Conservation (phyloP, 106 monocot genomes). For the Dendrobium huoshanense region DNA sequence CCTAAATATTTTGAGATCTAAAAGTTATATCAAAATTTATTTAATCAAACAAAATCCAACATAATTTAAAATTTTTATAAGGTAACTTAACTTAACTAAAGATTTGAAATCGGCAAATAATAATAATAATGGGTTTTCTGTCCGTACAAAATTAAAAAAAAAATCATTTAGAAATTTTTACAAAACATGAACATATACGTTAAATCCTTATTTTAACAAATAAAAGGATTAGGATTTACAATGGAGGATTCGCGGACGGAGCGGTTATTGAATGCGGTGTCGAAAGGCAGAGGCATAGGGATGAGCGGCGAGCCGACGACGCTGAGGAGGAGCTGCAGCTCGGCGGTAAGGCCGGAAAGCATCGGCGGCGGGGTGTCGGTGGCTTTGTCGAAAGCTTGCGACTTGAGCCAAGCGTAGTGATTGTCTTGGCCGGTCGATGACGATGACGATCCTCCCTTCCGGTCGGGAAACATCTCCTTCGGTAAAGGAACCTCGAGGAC, state of each 20-base stretch:
- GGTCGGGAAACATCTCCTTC: slow-evolving; percentile 63
- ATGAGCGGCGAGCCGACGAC: slow-evolving; percentile 85
- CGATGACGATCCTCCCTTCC: slow-evolving; percentile 8
- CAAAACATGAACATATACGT: no score
- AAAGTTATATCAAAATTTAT: no score
- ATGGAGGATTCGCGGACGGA: slow-evolving; percentile 81
- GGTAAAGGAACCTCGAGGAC: slow-evolving; percentile 92
- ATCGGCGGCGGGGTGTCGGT: slow-evolving; percentile 8
- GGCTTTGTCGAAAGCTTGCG: slow-evolving; percentile 37
- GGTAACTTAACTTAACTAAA: no score
- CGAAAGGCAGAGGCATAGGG: slow-evolving; percentile 60
- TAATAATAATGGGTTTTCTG: no score
- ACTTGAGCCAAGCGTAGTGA: slow-evolving; percentile 54
- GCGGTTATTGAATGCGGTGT: slow-evolving; percentile 38
- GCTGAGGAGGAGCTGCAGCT: slow-evolving; percentile 77
- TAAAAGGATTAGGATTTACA: slow-evolving; percentile 20
- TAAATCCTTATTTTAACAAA: background rate
- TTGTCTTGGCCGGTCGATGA: slow-evolving; percentile 19
- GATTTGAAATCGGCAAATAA: no score
- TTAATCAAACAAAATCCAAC: no score
- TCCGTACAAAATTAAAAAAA: no score
- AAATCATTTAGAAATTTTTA: no score
- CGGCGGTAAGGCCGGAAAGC: slow-evolving; percentile 44
- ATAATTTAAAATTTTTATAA: no score
- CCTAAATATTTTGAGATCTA: no score